Evolutionary conservation across 2,329 filamentous ascomycete species (phyloP).

Genomic region (Alternaria postmessia): DNA sequence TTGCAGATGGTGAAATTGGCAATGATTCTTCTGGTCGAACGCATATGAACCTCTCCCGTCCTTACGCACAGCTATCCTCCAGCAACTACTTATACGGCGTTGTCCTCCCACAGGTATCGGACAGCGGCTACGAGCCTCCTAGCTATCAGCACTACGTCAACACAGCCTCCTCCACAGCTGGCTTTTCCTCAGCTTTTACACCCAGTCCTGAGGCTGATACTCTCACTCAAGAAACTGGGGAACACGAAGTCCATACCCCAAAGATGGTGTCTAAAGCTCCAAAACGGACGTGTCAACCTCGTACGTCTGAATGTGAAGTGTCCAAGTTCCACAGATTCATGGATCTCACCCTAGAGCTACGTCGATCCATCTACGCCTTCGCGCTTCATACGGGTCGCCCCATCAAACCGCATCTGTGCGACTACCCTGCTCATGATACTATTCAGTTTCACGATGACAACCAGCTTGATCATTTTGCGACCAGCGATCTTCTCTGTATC

Average conservation of each 20-base stretch:
- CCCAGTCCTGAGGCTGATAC: not conserved
- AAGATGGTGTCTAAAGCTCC: not conserved
- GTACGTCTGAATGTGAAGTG: not conserved
- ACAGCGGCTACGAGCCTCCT: not conserved
- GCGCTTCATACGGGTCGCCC: slow-evolving; percentile 12
- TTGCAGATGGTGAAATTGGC: not conserved
- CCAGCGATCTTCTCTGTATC: slow-evolving; percentile 13
- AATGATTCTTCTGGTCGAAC: not conserved
- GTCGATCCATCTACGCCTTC: slow-evolving; percentile 23
- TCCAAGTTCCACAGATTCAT: slow-evolving; percentile 22
- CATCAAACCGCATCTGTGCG: slow-evolving; percentile 29
- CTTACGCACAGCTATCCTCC: not conserved
- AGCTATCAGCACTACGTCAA: not conserved
- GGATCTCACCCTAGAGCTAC: slow-evolving; percentile 27
- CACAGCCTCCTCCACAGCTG: not conserved
- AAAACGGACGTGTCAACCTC: not conserved
- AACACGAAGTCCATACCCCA: not conserved
- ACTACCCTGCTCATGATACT: not conserved
- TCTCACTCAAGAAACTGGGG: not conserved
- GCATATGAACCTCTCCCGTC: not conserved
- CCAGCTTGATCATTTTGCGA: slow-evolving; percentile 16
- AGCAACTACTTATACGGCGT: not conserved
- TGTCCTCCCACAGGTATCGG: not conserved
- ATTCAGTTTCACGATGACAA: slow-evolving; percentile 31
- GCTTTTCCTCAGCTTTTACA: not conserved